phyloP scores from a whole-genome alignment of 495 filamentous ascomycete species.

The Lasiosphaeria hispida region DNA sequence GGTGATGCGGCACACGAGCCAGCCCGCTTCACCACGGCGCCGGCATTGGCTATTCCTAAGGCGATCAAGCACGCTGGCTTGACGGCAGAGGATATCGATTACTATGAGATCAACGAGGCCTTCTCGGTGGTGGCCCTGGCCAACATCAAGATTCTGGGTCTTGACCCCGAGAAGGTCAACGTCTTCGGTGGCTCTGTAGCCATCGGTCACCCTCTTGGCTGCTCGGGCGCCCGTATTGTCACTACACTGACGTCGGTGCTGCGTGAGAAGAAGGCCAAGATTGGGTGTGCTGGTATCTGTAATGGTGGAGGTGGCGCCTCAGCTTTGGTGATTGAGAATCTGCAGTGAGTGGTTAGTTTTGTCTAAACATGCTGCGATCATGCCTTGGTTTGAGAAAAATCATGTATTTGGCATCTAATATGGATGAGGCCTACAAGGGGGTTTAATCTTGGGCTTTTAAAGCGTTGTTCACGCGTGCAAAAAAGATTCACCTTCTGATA shows the following conservation, averaged over 20 bases:
- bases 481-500: conserved; percentile 20
- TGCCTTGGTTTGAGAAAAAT: no score
- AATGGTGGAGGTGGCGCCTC: conserved; percentile 95
- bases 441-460: background rate
- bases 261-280: conserved; percentile 85
- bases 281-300: conserved; percentile 93
- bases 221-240: conserved; percentile 88
- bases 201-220: conserved; percentile 91
- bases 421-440: no score
- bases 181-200: conserved; percentile 93
- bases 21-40: conserved; percentile 92
- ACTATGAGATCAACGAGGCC: conserved; percentile 98
- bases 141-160: conserved; percentile 83
- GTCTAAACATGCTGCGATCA: no score
- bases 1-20: conserved; percentile 88
- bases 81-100: conserved; percentile 72
- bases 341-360: conserved; percentile 42
- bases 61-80: conserved; percentile 88
- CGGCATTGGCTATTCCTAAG: conserved; percentile 93
- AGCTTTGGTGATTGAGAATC: conserved; percentile 81
- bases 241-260: conserved; percentile 88
- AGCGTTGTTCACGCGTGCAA: background rate
- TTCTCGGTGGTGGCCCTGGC: conserved; percentile 96
- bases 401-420: no score
- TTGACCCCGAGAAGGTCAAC: conserved; percentile 87